phyloP scores from a whole-genome alignment of 768 basidiomycete genomes.

The Lactarius sanguifluus region DNA sequence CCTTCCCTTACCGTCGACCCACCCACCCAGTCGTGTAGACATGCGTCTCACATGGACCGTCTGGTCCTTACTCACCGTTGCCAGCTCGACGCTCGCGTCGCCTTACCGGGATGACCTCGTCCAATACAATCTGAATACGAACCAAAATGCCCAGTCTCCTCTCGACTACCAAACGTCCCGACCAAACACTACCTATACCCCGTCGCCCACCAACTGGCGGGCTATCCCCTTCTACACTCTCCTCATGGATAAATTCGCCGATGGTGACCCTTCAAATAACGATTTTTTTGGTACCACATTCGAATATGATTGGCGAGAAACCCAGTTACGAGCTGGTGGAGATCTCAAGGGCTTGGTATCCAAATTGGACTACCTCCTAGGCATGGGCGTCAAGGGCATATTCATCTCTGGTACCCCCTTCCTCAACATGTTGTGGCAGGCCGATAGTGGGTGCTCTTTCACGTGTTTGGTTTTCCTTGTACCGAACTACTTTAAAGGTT shows the following conservation, averaged over 20 bases:
- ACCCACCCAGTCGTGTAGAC: not conserved
- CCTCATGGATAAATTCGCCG: slow-evolving; percentile 91
- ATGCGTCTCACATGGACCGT: slow-evolving; percentile 42
- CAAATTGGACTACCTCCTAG: slow-evolving; percentile 82
- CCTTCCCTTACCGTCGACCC: not conserved
- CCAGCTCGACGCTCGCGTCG: slow-evolving; percentile 48
- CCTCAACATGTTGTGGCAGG: slow-evolving; percentile 96
- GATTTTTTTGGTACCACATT: slow-evolving; percentile 79
- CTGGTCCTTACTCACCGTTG: slow-evolving; percentile 41
- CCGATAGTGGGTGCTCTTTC: slow-evolving; percentile 69
- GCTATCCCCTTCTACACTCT: slow-evolving; percentile 75
- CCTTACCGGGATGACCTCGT: slow-evolving; percentile 67
- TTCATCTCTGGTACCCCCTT: slow-evolving; percentile 94
- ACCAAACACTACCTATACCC: slow-evolving; percentile 64
- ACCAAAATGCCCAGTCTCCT: slow-evolving; percentile 65
- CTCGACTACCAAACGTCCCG: slow-evolving; percentile 66
- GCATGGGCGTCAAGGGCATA: slow-evolving; percentile 82
- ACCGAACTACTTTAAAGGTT: slow-evolving; percentile 51
- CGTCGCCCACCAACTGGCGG: slow-evolving; percentile 86
- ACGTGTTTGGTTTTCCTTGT: slow-evolving; percentile 5
- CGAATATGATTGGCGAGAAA: slow-evolving; percentile 86
- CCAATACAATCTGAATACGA: slow-evolving; percentile 77
- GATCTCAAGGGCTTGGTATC: slow-evolving; percentile 77
- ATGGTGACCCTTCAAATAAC: slow-evolving; percentile 90
- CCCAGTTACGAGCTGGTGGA: slow-evolving; percentile 86